Conservation (phyloP, 164 flowering plant genomes). For the Protea cynaroides region DNA sequence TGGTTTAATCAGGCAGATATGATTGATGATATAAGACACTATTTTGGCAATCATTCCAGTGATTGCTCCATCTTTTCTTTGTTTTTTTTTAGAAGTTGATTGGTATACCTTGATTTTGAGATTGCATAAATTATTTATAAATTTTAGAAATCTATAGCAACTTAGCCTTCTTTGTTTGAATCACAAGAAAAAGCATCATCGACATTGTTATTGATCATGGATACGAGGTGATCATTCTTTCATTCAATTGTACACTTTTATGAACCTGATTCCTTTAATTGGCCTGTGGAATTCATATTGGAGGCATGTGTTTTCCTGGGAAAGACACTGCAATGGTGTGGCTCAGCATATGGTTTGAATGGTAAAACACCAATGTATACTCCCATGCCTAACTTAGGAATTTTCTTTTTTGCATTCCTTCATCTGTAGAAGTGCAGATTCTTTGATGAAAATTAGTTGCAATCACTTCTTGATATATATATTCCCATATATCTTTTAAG, state of each 20-base stretch:
- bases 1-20: not conserved
- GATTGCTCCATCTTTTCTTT: not conserved
- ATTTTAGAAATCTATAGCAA: no score
- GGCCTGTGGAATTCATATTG: not conserved
- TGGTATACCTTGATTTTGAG: not conserved
- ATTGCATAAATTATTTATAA: no score
- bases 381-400: no score
- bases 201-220: conserved; percentile 62
- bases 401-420: not conserved
- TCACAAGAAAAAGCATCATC: conserved; percentile 78
- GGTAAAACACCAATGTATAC: no score
- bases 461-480: not conserved
- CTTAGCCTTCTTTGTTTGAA: no score
- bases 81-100: not conserved
- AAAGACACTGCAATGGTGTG: no score
- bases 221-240: conserved; percentile 43
- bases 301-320: no score
- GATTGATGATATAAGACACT: not conserved
- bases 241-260: not conserved
- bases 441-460: not conserved
- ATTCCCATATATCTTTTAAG: not conserved
- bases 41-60: not conserved
- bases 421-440: not conserved
- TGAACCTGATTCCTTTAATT: not conserved
- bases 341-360: no score